Evolutionary conservation across 2,329 filamentous ascomycete species (phyloP).

Genomic region (Trichoderma sp.): DNA sequence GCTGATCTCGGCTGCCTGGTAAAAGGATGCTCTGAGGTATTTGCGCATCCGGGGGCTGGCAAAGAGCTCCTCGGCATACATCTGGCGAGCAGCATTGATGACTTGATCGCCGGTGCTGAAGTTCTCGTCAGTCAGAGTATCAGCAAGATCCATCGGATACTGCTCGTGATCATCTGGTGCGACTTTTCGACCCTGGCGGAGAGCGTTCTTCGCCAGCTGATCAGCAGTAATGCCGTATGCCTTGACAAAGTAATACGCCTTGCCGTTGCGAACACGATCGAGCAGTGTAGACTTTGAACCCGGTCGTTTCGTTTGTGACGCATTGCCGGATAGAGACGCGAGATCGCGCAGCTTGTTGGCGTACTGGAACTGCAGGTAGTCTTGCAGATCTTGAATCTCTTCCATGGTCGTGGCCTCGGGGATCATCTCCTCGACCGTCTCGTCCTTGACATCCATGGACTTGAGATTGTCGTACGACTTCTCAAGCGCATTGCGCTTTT

Average conservation of each 20-base stretch:
- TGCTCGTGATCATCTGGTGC: slow-evolving; percentile 82
- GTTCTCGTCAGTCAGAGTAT: slow-evolving; percentile 70
- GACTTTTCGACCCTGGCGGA: slow-evolving; percentile 75
- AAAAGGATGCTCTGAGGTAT: slow-evolving; percentile 80
- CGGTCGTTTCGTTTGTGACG: slow-evolving; percentile 73
- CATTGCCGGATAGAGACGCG: slow-evolving; percentile 62
- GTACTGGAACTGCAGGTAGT: slow-evolving; percentile 96
- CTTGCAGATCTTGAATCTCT: slow-evolving; percentile 93
- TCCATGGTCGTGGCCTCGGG: slow-evolving; percentile 81
- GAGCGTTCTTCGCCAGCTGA: slow-evolving; percentile 81
- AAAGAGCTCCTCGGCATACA: slow-evolving; percentile 89
- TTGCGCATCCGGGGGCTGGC: slow-evolving; percentile 88
- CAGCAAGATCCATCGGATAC: slow-evolving; percentile 83
- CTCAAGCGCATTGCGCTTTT: slow-evolving; percentile 85
- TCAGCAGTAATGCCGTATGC: slow-evolving; percentile 91
- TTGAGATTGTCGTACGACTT: slow-evolving; percentile 76
- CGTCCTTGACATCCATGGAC: slow-evolving; percentile 65
- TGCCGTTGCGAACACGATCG: slow-evolving; percentile 80
- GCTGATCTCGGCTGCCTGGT: slow-evolving; percentile 80
- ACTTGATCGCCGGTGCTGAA: slow-evolving; percentile 77
- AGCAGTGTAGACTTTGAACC: slow-evolving; percentile 79
- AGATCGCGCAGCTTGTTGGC: slow-evolving; percentile 81
- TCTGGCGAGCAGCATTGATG: slow-evolving; percentile 75
- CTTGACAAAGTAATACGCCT: slow-evolving; percentile 78
- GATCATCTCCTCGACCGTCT: slow-evolving; percentile 81